phyloP scores from a whole-genome alignment of 371 early-diverging fungal species.

The Capillidium heterosporum region DNA sequence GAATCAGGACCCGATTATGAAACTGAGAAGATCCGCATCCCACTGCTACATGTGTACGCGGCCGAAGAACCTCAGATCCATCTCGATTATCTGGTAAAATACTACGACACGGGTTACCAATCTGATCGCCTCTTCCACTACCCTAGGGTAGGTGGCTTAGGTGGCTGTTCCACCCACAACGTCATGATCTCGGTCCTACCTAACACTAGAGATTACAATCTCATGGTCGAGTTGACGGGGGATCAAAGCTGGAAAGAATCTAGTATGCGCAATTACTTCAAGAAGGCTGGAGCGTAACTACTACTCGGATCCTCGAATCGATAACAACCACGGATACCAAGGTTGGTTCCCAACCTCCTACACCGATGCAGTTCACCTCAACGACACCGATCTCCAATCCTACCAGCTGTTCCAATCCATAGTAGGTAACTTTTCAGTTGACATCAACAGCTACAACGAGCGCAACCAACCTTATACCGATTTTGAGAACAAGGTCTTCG shows the following conservation, averaged over 20 bases:
- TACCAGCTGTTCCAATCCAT: neutral
- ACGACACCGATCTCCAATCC: too few species aligned
- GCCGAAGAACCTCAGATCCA: neutral
- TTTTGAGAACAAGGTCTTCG: neutral
- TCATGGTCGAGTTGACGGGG: neutral
- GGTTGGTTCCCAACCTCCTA: constrained; percentile 3
- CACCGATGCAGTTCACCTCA: neutral
- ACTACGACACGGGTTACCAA: neutral
- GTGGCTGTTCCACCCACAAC: neutral
- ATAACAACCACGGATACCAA: neutral
- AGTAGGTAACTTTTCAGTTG: neutral
- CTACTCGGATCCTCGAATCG: neutral
- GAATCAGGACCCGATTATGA: neutral
- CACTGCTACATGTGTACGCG: neutral
- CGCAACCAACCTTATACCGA: neutral
- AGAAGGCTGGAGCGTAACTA: too few species aligned
- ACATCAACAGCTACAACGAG: neutral
- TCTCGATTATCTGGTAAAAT: neutral
- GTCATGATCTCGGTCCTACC: neutral
- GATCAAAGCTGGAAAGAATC: neutral
- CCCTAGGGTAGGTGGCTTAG: neutral
- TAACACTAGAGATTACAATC: neutral
- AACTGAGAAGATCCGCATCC: neutral
- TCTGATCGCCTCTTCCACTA: neutral
- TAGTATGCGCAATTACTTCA: neutral